Evolutionary conservation across 1,284 basidiomycete species (phyloP).

Genomic region (Naganishia liquefaciens): DNA sequence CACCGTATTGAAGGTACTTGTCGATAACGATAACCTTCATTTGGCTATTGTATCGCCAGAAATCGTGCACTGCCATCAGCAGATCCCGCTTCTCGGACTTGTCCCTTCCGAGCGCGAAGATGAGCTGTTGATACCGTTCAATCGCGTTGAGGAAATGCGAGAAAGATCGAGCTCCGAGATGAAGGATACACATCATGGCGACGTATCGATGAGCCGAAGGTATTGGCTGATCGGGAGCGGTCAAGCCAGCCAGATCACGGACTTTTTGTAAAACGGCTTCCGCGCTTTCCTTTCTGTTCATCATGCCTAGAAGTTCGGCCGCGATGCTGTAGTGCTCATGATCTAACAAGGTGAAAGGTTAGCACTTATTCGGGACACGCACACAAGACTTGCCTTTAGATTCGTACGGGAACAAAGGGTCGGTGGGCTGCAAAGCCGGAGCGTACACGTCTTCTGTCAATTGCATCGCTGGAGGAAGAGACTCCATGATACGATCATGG

Average conservation of each 20-base stretch:
- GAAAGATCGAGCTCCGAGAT: slow-evolving; percentile 92
- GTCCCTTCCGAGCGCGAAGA: slow-evolving; percentile 69
- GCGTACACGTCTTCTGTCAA: slow-evolving; percentile 57
- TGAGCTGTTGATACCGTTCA: slow-evolving; percentile 87
- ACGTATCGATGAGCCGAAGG: slow-evolving; percentile 73
- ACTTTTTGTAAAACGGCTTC: slow-evolving; percentile 66
- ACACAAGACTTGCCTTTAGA: slow-evolving; percentile 60
- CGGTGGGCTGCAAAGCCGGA: slow-evolving; percentile 25
- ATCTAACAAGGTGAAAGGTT: slow-evolving; percentile 54
- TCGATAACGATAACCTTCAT: slow-evolving; percentile 90
- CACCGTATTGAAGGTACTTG: slow-evolving; percentile 97
- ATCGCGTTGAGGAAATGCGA: slow-evolving; percentile 98
- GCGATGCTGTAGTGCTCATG: slow-evolving; percentile 78
- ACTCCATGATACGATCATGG: slow-evolving; percentile 87
- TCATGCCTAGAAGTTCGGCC: slow-evolving; percentile 72
- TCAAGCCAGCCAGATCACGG: slow-evolving; percentile 68
- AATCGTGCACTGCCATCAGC: slow-evolving; percentile 67
- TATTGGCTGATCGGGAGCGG: slow-evolving; percentile 56
- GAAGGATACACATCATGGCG: slow-evolving; percentile 82
- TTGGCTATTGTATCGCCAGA: slow-evolving; percentile 78
- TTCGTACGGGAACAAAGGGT: slow-evolving; percentile 29
- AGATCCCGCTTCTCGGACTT: slow-evolving; percentile 61
- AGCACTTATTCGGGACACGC: background rate
- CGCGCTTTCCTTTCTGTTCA: slow-evolving; percentile 68
- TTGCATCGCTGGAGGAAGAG: slow-evolving; percentile 77